phyloP scores from a whole-genome alignment of 345 rosid species.

The Mallotus nudiflorus region DNA sequence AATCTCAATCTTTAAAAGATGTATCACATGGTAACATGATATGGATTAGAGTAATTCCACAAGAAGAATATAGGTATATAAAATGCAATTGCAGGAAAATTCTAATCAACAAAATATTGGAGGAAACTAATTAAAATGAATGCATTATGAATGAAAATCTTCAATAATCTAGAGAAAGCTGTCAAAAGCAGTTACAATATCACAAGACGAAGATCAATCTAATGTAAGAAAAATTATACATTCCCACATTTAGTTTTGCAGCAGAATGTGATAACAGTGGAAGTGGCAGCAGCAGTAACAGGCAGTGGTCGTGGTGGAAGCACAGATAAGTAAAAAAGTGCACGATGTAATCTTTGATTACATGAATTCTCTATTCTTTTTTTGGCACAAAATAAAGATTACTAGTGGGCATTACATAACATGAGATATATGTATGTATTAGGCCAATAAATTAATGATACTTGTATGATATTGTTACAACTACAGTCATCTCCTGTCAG shows the following conservation, averaged over 20 bases:
- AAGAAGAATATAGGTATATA: background rate
- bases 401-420: background rate
- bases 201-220: no score
- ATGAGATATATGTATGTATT: background rate
- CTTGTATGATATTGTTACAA: no score
- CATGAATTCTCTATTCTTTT: no score
- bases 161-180: background rate
- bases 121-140: background rate
- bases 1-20: background rate
- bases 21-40: background rate
- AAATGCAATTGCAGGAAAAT: background rate
- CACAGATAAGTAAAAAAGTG: background rate
- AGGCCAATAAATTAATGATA: background rate
- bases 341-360: no score
- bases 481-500: background rate
- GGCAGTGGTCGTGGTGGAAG: background rate
- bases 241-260: background rate
- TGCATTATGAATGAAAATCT: no score
- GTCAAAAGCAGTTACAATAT: background rate
- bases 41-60: background rate
- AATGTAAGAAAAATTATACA: no score
- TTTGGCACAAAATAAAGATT: no score
- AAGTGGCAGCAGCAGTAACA: background rate
- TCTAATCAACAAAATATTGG: background rate
- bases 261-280: background rate